These are phyloP conservation scores for Boletus putidus DNA, from an alignment of 1,284 basidiomycete genomes.

Conservation along the genomic window DNA sequence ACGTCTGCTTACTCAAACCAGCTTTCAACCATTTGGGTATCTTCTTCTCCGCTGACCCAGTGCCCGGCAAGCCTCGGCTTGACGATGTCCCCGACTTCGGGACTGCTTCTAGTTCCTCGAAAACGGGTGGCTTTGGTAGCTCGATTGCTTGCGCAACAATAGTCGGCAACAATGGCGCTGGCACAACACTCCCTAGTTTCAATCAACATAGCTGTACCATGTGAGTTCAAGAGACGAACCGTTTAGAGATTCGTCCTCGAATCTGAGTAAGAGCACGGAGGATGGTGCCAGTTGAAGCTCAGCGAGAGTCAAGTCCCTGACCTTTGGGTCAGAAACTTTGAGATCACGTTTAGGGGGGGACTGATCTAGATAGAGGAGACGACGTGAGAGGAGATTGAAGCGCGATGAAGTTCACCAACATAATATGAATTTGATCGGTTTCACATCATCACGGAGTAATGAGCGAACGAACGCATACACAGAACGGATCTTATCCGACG, in stretches of 20 bases:
- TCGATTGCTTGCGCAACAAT: constrained; percentile 60
- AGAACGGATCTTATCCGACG: constrained; percentile 71
- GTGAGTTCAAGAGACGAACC: constrained; percentile 42
- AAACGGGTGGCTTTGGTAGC: constrained; percentile 55
- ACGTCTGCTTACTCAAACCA: constrained; percentile 48
- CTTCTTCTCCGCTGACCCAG: constrained; percentile 50
- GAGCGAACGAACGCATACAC: constrained; percentile 82
- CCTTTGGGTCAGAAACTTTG: constrained; percentile 70
- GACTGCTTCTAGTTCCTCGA: constrained; percentile 20
- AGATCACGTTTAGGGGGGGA: constrained; percentile 79
- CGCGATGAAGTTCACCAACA: constrained; percentile 51
- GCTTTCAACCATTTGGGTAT: constrained; percentile 73
- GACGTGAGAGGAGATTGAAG: not conserved
- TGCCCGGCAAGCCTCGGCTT: constrained; percentile 19
- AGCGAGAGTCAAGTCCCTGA: constrained; percentile 63
- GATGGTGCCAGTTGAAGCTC: constrained; percentile 79
- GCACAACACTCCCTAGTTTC: constrained; percentile 45
- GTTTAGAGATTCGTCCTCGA: constrained; percentile 71
- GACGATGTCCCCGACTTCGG: constrained; percentile 30
- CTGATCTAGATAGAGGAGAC: constrained; percentile 55
- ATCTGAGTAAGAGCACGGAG: constrained; percentile 74
- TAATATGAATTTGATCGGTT: constrained; percentile 75
- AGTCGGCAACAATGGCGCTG: constrained; percentile 64
- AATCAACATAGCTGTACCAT: not conserved
- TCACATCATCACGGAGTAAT: constrained; percentile 69